Evolutionary conservation across 2,329 filamentous ascomycete genomes (phyloP).

Genomic region (Beauveria brongniartii): DNA sequence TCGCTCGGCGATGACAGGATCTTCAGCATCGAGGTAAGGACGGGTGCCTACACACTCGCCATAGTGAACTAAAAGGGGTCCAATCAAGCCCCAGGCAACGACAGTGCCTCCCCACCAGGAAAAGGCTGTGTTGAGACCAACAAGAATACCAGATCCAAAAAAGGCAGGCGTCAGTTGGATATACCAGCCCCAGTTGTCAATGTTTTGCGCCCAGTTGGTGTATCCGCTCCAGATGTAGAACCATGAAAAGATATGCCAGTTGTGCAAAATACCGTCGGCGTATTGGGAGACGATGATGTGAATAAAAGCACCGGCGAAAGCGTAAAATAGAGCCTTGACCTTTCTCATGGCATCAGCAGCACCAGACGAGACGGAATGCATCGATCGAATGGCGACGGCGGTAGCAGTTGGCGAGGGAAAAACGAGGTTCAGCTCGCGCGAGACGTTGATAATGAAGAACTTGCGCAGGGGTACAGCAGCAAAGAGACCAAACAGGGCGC

Average conservation of each 20-base stretch:
- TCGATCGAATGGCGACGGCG: slow-evolving; percentile 53
- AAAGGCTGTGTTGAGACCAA: slow-evolving; percentile 44
- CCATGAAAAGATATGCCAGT: slow-evolving; percentile 47
- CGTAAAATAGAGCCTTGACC: slow-evolving; percentile 44
- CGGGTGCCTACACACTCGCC: slow-evolving; percentile 40
- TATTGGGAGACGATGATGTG: slow-evolving; percentile 52
- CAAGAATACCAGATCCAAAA: slow-evolving; percentile 47
- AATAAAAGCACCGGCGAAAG: slow-evolving; percentile 42
- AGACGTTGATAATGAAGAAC: slow-evolving; percentile 61
- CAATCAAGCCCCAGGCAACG: slow-evolving; percentile 47
- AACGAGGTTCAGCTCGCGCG: slow-evolving; percentile 49
- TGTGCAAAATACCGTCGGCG: slow-evolving; percentile 50
- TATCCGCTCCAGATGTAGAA: slow-evolving; percentile 48
- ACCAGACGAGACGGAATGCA: slow-evolving; percentile 48
- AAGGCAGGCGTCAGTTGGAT: slow-evolving; percentile 53
- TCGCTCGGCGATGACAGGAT: slow-evolving; percentile 16
- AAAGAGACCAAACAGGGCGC: slow-evolving; percentile 57
- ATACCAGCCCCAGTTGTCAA: slow-evolving; percentile 56
- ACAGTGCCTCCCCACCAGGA: slow-evolving; percentile 51
- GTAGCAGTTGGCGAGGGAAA: slow-evolving; percentile 54
- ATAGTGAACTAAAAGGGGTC: slow-evolving; percentile 37
- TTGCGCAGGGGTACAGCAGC: slow-evolving; percentile 56
- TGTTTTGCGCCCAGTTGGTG: slow-evolving; percentile 39
- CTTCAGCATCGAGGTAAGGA: slow-evolving; percentile 16
- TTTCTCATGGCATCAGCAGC: slow-evolving; percentile 45